Percentiles rank a stretch among this genome's conserved stretches.
Conservation (phyloP, 192 early-diverging fungal species). For the Backusella sp. region DNA sequence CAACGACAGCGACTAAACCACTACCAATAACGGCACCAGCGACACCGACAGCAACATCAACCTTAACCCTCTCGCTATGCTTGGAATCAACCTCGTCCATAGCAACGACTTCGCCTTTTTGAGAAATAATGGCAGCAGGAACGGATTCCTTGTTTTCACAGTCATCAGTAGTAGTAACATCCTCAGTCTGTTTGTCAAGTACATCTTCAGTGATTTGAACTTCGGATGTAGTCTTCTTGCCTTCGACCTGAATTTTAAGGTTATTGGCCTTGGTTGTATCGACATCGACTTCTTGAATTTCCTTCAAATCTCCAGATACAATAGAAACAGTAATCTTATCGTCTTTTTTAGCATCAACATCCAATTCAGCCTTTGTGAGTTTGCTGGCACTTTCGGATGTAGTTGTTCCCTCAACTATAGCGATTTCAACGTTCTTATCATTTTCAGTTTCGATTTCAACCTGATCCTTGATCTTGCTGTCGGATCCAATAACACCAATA, state of each 20-base stretch:
- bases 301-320: not conserved
- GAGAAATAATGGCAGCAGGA: not conserved
- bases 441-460: not conserved
- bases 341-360: not conserved
- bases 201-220: not conserved
- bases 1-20: not conserved
- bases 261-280: not conserved
- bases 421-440: not conserved
- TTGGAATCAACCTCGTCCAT: not conserved
- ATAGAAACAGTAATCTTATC: not conserved
- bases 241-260: not conserved
- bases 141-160: not conserved
- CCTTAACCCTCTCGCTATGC: not conserved
- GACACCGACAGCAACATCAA: not conserved
- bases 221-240: not conserved
- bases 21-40: not conserved
- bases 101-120: not conserved
- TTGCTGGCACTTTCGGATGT: not conserved
- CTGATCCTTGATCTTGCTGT: not conserved
- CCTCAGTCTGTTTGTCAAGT: not conserved
- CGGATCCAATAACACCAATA: not conserved
- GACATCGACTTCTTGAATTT: slow-evolving; percentile 2
- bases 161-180: not conserved
- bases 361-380: not conserved
- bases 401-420: not conserved